Evolutionary conservation across 2,329 filamentous ascomycete genomes (phyloP).

Genomic region (Microdochium bolleyi): DNA sequence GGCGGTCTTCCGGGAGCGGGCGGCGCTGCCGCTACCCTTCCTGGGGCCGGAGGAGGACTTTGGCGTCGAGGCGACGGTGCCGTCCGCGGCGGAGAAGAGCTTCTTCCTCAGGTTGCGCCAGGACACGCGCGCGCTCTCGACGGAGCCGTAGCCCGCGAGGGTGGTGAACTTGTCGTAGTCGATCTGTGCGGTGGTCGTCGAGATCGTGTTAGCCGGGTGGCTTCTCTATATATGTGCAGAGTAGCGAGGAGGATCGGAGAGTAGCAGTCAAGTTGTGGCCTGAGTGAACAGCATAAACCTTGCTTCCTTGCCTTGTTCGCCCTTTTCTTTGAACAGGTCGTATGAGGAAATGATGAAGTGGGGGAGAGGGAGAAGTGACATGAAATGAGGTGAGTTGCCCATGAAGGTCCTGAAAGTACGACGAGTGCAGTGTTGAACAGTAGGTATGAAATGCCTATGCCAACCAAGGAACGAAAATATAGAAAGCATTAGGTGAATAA

Average conservation of each 20-base stretch:
- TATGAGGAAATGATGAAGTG: too few species aligned
- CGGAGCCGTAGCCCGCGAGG: background rate
- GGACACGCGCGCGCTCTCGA: background rate
- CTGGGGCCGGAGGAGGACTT: background rate
- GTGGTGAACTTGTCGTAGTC: background rate
- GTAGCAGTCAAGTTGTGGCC: too few species aligned
- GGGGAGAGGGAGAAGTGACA: too few species aligned
- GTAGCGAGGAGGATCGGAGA: too few species aligned
- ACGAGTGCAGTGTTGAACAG: background rate
- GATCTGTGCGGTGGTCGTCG: background rate
- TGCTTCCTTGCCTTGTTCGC: too few species aligned
- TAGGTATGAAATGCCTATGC: too few species aligned
- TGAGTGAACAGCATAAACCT: too few species aligned
- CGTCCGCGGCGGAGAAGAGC: background rate
- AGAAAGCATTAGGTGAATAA: background rate
- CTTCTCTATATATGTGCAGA: too few species aligned
- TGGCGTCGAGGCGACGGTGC: background rate
- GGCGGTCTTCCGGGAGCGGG: background rate
- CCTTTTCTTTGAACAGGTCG: too few species aligned
- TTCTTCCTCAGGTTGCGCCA: background rate
- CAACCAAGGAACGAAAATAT: background rate
- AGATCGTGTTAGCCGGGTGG: too few species aligned
- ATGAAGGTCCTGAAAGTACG: too few species aligned
- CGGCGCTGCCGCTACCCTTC: background rate
- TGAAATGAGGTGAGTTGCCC: too few species aligned